A percentile compares a stretch with the other conserved stretches of the same genome.
Conservation (phyloP, 2,329 filamentous ascomycete genomes). For the Microdochium paspali region DNA sequence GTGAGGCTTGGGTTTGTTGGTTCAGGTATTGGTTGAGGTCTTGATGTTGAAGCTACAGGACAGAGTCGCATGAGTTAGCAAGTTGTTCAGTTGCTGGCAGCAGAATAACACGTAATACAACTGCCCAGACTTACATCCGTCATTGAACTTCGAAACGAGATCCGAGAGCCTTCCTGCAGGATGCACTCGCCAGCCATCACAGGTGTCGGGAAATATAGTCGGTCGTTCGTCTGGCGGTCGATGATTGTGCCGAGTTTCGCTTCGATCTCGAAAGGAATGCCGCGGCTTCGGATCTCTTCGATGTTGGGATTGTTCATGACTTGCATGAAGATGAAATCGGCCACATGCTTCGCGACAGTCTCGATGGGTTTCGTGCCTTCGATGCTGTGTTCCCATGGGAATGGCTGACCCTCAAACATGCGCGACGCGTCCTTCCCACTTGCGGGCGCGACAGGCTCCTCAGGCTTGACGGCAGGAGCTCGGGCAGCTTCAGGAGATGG, state of each 20-base stretch:
- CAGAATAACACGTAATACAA: not conserved
- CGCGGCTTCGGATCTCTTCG: conserved; percentile 50
- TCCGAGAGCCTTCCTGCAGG: conserved; percentile 48
- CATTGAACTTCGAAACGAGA: conserved; percentile 82
- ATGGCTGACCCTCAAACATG: conserved; percentile 15
- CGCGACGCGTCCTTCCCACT: conserved; percentile 7
- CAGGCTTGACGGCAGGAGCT: conserved; percentile 7
- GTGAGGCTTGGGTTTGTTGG: conserved; percentile 47
- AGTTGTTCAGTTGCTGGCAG: not conserved
- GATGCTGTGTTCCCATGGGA: conserved; percentile 57
- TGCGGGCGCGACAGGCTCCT: conserved; percentile 3
- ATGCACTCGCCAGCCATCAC: conserved; percentile 55
- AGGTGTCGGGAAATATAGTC: conserved; percentile 55
- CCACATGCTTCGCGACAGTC: conserved; percentile 65
- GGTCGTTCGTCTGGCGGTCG: conserved; percentile 59
- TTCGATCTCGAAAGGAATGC: conserved; percentile 82
- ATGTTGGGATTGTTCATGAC: conserved; percentile 61
- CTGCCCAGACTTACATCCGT: conserved; percentile 53
- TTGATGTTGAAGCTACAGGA: conserved; percentile 63
- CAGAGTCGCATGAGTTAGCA: conserved; percentile 1
- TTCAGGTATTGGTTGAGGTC: conserved; percentile 82
- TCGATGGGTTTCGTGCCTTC: conserved; percentile 63
- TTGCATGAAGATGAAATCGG: conserved; percentile 68
- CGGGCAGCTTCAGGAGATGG: conserved; percentile 32
- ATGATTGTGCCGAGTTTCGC: conserved; percentile 83